A percentile compares a stretch with the other conserved stretches of the same genome.
Evolutionary conservation across 164 flowering plant species (phyloP).

Genomic region (Aristolochia contorta): DNA sequence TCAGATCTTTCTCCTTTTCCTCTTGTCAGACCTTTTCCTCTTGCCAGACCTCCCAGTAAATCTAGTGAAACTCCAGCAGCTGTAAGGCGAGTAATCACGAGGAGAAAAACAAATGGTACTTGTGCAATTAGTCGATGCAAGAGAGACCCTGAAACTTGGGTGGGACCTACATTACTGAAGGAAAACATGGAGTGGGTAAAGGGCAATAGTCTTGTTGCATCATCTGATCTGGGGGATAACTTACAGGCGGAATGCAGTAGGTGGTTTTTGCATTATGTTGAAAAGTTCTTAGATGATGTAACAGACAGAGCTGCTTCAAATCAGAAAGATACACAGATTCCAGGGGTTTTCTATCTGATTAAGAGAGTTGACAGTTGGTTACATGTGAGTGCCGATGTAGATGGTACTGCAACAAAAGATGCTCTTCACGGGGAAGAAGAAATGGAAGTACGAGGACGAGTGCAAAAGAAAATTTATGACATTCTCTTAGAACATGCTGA

Average conservation of each 20-base stretch:
- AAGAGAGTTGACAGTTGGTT: constrained; percentile 55
- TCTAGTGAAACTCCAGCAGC: constrained; percentile 1
- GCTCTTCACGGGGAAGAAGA: constrained; percentile 16
- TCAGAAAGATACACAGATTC: constrained; percentile 23
- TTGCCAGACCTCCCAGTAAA: constrained; percentile 4
- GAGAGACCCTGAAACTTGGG: constrained; percentile 13
- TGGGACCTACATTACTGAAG: constrained; percentile 9
- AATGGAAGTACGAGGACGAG: constrained; percentile 28
- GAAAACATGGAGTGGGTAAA: constrained; percentile 30
- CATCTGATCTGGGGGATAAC: constrained; percentile 21
- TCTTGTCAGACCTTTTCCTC: constrained; percentile 7
- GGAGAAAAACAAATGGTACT: constrained; percentile 18
- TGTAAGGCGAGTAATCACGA: constrained; percentile 9
- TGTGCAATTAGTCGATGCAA: constrained; percentile 8
- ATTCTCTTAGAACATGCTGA: constrained; percentile 46
- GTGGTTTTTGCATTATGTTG: constrained; percentile 37
- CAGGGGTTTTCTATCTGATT: constrained; percentile 34
- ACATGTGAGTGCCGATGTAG: constrained; percentile 18
- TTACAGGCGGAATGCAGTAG: constrained; percentile 34
- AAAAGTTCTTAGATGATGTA: constrained; percentile 40
- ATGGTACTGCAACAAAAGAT: constrained; percentile 2
- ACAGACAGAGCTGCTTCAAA: constrained; percentile 10
- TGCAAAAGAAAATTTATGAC: constrained; percentile 41
- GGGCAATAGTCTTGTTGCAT: constrained; percentile 21
- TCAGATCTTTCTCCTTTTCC: constrained; percentile 41